Evolutionary conservation across 768 basidiomycete species (phyloP).

Genomic region (Suillus spraguei): DNA sequence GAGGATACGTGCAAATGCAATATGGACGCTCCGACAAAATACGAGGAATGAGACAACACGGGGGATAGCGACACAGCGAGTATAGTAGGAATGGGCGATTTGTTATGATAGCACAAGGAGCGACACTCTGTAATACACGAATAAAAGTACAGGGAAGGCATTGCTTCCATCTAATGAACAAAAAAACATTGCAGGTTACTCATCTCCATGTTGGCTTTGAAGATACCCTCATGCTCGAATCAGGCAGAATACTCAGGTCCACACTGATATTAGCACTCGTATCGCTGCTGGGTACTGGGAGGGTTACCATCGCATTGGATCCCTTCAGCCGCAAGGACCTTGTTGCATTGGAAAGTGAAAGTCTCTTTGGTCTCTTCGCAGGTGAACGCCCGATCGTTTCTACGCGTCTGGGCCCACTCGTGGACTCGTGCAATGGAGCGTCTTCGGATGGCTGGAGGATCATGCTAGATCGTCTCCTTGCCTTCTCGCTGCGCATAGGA

Average conservation of each 20-base stretch:
- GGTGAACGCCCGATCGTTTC: conserved; percentile 50
- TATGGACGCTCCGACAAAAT: conserved; percentile 12
- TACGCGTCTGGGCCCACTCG: conserved; percentile 42
- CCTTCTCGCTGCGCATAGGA: conserved; percentile 72
- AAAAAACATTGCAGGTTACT: conserved; percentile 22
- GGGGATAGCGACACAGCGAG: conserved; percentile 22
- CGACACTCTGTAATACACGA: not conserved
- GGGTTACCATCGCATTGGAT: conserved; percentile 33
- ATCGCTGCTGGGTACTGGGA: conserved; percentile 40
- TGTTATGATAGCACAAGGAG: conserved; percentile 1
- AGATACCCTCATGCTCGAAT: conserved; percentile 45
- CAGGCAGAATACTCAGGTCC: conserved; percentile 31
- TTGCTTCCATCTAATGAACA: conserved; percentile 15
- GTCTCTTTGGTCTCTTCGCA: conserved; percentile 58
- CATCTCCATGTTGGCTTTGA: conserved; percentile 63
- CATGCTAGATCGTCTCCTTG: conserved; percentile 75
- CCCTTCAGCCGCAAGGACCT: conserved; percentile 38
- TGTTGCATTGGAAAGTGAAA: conserved; percentile 48
- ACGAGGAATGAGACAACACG: conserved; percentile 16
- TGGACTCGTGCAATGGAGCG: conserved; percentile 26
- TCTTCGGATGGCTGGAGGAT: conserved; percentile 67
- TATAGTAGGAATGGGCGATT: conserved; percentile 13
- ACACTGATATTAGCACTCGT: conserved; percentile 44
- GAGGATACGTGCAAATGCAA: conserved; percentile 6
- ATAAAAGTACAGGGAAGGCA: conserved; percentile 23